Evolutionary conservation across 2,329 filamentous ascomycete species (phyloP).

Genomic region (Colletotrichum limetticola): DNA sequence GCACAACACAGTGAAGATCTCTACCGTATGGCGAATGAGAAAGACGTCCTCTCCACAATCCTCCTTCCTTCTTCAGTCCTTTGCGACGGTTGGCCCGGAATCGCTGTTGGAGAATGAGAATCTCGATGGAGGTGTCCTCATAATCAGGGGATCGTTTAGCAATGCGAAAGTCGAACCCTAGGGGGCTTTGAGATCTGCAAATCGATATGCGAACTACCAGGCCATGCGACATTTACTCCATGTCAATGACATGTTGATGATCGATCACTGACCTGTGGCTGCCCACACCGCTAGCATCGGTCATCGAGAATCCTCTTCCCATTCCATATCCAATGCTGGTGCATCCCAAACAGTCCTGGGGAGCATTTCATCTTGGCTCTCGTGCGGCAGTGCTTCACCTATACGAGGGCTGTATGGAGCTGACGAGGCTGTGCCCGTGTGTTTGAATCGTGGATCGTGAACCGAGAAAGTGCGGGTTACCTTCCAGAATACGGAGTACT

Average conservation of each 20-base stretch:
- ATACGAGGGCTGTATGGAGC: constrained; percentile 24
- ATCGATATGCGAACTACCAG: neutral
- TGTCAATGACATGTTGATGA: constrained; percentile 3
- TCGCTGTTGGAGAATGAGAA: neutral
- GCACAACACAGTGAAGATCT: neutral
- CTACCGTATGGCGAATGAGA: neutral
- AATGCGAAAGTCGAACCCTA: neutral
- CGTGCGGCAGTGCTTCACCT: constrained; percentile 15
- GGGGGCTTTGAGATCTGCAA: constrained; percentile 17
- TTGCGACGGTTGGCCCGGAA: neutral
- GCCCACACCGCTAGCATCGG: constrained; percentile 2
- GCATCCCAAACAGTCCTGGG: constrained; percentile 10
- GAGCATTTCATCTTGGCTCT: constrained; percentile 2
- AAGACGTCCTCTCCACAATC: constrained; percentile 5
- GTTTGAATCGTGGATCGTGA: constrained; percentile 12
- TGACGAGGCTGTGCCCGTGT: constrained; percentile 2
- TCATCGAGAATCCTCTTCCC: constrained; percentile 6
- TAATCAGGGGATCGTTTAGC: neutral
- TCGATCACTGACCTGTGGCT: neutral
- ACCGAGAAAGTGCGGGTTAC: neutral
- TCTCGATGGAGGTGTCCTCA: neutral
- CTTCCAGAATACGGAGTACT: too few relatives aligned
- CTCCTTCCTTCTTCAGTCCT: neutral
- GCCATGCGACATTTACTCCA: constrained; percentile 10
- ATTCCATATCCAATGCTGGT: neutral